These are phyloP conservation scores for Auricularia sp. DNA, from an alignment of 768 basidiomycete genomes.

Conservation along the genomic window DNA sequence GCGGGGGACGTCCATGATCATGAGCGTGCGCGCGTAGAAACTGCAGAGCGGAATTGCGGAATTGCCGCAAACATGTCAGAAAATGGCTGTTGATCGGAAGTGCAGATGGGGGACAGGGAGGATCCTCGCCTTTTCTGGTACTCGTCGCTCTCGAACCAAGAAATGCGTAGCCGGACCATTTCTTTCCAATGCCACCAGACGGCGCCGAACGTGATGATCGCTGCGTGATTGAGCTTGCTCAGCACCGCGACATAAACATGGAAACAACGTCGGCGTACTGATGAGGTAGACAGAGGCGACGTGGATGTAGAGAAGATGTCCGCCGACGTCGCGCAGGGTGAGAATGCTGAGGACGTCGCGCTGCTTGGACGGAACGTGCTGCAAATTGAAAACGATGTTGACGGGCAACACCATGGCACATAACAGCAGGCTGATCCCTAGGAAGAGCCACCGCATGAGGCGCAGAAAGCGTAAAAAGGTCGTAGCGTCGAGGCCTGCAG, in stretches of 20 bases:
- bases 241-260: slow-evolving; percentile 6
- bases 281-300: slow-evolving; percentile 76
- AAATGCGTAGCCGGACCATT: slow-evolving; percentile 69
- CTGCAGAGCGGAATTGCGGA: slow-evolving; percentile 58
- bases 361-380: slow-evolving; percentile 37
- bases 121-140: not conserved
- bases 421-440: slow-evolving; percentile 47
- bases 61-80: too few species aligned
- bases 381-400: slow-evolving; percentile 76
- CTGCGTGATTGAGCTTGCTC: slow-evolving; percentile 4
- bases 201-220: slow-evolving; percentile 50
- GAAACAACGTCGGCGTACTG: slow-evolving; percentile 25
- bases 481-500: slow-evolving; percentile 70
- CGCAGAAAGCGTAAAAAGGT: slow-evolving; percentile 86
- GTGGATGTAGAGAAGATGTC: slow-evolving; percentile 69
- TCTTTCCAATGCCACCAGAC: slow-evolving; percentile 65
- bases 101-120: not conserved
- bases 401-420: slow-evolving; percentile 77
- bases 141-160: slow-evolving; percentile 58
- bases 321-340: slow-evolving; percentile 75
- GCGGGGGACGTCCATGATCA: slow-evolving; percentile 69
- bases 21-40: slow-evolving; percentile 89
- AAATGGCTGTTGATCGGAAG: not conserved
- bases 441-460: slow-evolving; percentile 68
- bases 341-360: slow-evolving; percentile 67